Percentiles rank a stretch among this genome's conserved stretches.
These are phyloP conservation scores for Pythium vanterpoolii DNA, from an alignment of 352 stramenopile genomes.

Conservation along the genomic window DNA sequence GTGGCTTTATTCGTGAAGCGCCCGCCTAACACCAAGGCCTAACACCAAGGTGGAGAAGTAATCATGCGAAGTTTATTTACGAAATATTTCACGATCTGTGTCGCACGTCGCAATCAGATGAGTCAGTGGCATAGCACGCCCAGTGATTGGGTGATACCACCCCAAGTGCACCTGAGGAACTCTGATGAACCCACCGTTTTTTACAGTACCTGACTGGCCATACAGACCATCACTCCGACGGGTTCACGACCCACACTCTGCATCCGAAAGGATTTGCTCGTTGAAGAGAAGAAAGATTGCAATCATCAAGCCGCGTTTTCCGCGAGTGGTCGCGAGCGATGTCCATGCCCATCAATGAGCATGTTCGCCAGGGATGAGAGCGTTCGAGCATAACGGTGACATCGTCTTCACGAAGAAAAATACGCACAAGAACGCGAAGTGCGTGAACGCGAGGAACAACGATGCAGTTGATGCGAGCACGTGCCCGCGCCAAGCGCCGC, in stretches of 20 bases:
- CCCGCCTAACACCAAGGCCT: not conserved
- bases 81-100: no score
- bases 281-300: not conserved
- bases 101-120: no score
- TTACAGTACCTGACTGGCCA: no score
- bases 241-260: not conserved
- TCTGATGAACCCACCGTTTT: not conserved
- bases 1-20: not conserved
- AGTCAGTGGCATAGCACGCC: no score
- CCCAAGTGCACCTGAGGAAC: no score
- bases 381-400: not conserved
- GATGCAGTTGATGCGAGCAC: not conserved
- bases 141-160: no score
- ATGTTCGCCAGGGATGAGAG: not conserved
- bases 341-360: conserved; percentile 5
- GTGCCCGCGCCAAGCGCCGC: not conserved
- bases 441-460: not conserved
- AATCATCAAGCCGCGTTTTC: no score
- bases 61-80: not conserved
- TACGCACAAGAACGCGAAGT: no score
- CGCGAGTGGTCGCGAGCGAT: conserved; percentile 1
- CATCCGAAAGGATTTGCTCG: not conserved
- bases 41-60: not conserved
- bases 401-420: not conserved
- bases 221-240: not conserved